phyloP scores from a whole-genome alignment of 495 filamentous ascomycete species.

The Letharia lupina region DNA sequence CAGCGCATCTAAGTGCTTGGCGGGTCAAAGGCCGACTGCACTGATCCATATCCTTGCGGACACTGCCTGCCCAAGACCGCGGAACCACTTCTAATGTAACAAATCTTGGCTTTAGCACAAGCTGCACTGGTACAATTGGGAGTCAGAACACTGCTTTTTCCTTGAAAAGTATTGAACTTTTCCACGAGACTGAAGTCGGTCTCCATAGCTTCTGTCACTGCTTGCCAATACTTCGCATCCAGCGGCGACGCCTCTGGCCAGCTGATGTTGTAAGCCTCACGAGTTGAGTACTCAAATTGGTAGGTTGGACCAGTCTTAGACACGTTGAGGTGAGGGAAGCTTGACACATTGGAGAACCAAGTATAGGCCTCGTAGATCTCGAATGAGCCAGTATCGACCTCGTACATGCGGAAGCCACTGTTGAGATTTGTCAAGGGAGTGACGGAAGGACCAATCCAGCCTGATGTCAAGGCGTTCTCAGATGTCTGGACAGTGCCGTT shows the following conservation, averaged over 20 bases:
- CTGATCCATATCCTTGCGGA: slow-evolving; percentile 37
- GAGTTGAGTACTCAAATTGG: slow-evolving; percentile 49
- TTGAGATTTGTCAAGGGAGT: slow-evolving; percentile 49
- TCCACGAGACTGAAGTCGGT: slow-evolving; percentile 38
- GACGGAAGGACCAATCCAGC: slow-evolving; percentile 46
- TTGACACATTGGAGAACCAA: slow-evolving; percentile 44
- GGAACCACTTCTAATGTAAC: slow-evolving; percentile 53
- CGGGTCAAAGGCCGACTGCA: slow-evolving; percentile 23
- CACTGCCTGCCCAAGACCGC: slow-evolving; percentile 42
- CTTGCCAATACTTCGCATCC: slow-evolving; percentile 51
- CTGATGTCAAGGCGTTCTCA: slow-evolving; percentile 36
- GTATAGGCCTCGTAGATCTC: slow-evolving; percentile 46
- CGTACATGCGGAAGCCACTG: slow-evolving; percentile 47
- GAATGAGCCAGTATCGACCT: slow-evolving; percentile 47
- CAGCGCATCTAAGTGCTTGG: not conserved
- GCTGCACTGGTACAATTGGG: slow-evolving; percentile 43
- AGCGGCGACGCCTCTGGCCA: slow-evolving; percentile 44
- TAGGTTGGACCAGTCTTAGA: slow-evolving; percentile 35
- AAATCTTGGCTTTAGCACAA: slow-evolving; percentile 49
- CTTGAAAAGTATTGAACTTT: slow-evolving; percentile 46
- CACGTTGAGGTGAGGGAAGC: slow-evolving; percentile 31
- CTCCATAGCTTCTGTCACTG: slow-evolving; percentile 53
- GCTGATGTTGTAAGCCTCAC: slow-evolving; percentile 41
- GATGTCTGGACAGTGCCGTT: slow-evolving; percentile 37
- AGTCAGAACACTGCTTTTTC: slow-evolving; percentile 42